These are phyloP conservation scores for Dinochytrium kinnereticum DNA, from an alignment of 371 early-diverging fungal genomes.

Conservation along the genomic window DNA sequence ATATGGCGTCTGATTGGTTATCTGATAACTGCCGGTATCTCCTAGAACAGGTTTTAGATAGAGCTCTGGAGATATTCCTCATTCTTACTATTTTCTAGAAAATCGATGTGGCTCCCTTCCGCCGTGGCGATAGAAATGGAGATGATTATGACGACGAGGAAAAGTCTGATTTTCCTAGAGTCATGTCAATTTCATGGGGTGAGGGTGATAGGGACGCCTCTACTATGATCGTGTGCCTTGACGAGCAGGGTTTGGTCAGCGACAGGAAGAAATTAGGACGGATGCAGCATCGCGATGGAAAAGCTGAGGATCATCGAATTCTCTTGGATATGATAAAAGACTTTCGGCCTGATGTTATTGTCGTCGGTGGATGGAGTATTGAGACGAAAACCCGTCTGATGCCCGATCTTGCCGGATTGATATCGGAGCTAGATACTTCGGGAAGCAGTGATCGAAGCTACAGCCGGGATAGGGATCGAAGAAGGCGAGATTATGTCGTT, in stretches of 20 bases:
- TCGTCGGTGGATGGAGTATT: slow-evolving; percentile 71
- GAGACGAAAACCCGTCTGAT: slow-evolving; percentile 71
- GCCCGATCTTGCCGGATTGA: slow-evolving; percentile 41
- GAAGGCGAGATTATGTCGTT: slow-evolving; percentile 48
- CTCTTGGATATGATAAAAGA: slow-evolving; percentile 37
- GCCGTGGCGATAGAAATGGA: slow-evolving; percentile 29
- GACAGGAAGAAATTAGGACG: slow-evolving; percentile 64
- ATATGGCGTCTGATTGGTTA: slow-evolving; percentile 74
- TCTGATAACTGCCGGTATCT: slow-evolving; percentile 66
- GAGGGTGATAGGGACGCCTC: slow-evolving; percentile 71
- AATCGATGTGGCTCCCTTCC: slow-evolving; percentile 74
- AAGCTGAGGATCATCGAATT: slow-evolving; percentile 65
- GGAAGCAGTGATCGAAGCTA: slow-evolving; percentile 12
- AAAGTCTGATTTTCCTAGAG: slow-evolving; percentile 70
- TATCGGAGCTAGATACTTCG: slow-evolving; percentile 21
- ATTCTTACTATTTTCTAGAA: slow-evolving; percentile 50
- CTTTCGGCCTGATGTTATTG: slow-evolving; percentile 75
- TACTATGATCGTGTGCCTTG: slow-evolving; percentile 74
- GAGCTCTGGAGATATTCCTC: not conserved
- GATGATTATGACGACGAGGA: slow-evolving; percentile 47
- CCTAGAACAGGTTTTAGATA: slow-evolving; percentile 58
- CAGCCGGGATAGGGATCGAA: slow-evolving; percentile 32
- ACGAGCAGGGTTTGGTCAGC: slow-evolving; percentile 75
- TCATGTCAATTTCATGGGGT: slow-evolving; percentile 84
- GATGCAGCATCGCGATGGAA: slow-evolving; percentile 60